phyloP scores from a whole-genome alignment of 768 basidiomycete genomes.

The Rhodosporidiobolus sp. region DNA sequence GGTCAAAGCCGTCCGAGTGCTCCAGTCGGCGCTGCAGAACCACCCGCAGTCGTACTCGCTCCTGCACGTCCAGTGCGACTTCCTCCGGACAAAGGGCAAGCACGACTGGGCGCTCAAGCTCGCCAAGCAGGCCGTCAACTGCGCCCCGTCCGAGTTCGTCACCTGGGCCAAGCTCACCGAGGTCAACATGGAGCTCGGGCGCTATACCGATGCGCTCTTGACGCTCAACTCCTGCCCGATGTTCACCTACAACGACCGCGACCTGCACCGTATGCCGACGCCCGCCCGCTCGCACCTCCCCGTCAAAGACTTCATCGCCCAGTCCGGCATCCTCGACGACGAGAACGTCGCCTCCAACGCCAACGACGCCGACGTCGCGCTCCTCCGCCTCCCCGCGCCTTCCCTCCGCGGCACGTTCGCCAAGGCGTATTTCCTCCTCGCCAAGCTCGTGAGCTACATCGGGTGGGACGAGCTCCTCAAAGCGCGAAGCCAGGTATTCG shows the following conservation, averaged over 20 bases:
- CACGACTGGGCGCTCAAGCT: slow-evolving; percentile 84
- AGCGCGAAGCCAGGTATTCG: slow-evolving; percentile 89
- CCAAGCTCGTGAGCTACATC: slow-evolving; percentile 85
- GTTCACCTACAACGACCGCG: slow-evolving; percentile 98
- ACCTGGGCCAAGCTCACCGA: slow-evolving; percentile 99
- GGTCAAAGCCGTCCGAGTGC: slow-evolving; percentile 94
- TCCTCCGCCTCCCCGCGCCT: slow-evolving; percentile 90
- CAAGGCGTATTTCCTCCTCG: slow-evolving; percentile 83
- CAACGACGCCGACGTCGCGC: slow-evolving; percentile 86
- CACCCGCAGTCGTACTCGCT: slow-evolving; percentile 91
- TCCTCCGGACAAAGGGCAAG: slow-evolving; percentile 79
- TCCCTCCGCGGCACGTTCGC: slow-evolving; percentile 94
- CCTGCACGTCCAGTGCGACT: slow-evolving; percentile 90
- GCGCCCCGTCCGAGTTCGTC: slow-evolving; percentile 96
- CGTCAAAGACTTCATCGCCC: slow-evolving; percentile 75
- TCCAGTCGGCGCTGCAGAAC: slow-evolving; percentile 73
- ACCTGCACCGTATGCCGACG: slow-evolving; percentile 78
- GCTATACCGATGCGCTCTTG: slow-evolving; percentile 75
- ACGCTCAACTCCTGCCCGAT: slow-evolving; percentile 99
- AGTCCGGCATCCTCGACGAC: slow-evolving; percentile 68
- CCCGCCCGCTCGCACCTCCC: slow-evolving; percentile 81
- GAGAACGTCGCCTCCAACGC: slow-evolving; percentile 71
- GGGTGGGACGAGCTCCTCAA: slow-evolving; percentile 99
- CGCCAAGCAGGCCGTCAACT: slow-evolving; percentile 92
- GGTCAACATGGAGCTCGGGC: slow-evolving; percentile 81